phyloP scores from a whole-genome alignment of 352 stramenopile species.

The Achlya hypogyna region DNA sequence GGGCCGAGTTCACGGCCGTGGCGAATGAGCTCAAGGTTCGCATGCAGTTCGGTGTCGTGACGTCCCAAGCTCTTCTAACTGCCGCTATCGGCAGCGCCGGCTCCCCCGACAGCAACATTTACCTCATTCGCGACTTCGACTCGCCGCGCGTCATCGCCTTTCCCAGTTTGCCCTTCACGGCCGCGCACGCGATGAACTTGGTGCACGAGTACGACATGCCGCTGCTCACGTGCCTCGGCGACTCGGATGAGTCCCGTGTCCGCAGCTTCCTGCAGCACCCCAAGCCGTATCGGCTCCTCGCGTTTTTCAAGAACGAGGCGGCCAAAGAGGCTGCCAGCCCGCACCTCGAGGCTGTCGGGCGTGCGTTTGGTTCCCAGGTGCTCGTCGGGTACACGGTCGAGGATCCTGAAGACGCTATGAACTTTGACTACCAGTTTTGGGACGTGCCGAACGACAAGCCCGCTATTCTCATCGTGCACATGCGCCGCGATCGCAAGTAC shows the following conservation, averaged over 20 bases:
- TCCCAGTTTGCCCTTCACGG: not conserved
- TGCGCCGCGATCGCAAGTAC: conserved; percentile 19
- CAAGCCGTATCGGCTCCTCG: conserved; percentile 2
- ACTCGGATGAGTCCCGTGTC: conserved; percentile 15
- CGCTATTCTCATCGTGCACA: conserved; percentile 11
- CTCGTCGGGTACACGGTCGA: conserved; percentile 18
- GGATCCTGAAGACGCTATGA: conserved; percentile 17
- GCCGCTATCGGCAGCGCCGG: not conserved
- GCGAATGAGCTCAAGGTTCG: not conserved
- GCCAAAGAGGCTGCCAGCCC: not conserved
- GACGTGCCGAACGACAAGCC: conserved; percentile 18
- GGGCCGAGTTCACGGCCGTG: not conserved
- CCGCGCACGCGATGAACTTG: not conserved
- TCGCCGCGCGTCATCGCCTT: conserved; percentile 5
- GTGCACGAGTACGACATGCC: conserved; percentile 13
- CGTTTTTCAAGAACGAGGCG: conserved; percentile 18
- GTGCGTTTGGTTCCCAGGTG: not conserved
- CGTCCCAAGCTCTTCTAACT: not conserved
- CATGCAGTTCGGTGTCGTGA: conserved; percentile 8
- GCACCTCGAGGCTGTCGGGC: not conserved
- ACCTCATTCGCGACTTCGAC: conserved; percentile 11
- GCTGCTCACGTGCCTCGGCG: conserved; percentile 6
- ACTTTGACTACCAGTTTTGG: conserved; percentile 22
- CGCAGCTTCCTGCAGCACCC: conserved; percentile 13
- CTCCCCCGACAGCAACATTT: not conserved